These are phyloP conservation scores for Capronia coronata DNA, from an alignment of 2,329 filamentous ascomycete species.

Conservation along the genomic window DNA sequence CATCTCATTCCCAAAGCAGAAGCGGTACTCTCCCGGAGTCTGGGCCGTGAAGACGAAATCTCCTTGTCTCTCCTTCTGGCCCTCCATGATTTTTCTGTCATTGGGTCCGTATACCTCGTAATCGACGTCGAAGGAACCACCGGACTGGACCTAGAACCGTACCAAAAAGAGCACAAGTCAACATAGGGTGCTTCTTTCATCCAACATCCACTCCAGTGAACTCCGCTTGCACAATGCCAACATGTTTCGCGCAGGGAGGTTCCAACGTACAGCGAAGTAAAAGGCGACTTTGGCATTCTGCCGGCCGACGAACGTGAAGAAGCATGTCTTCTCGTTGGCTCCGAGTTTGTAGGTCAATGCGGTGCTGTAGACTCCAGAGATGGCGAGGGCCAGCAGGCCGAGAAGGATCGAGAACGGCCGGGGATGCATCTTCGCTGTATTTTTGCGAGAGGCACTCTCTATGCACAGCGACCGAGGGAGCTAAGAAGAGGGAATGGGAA, in stretches of 20 bases:
- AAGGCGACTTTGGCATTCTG: slow-evolving; percentile 87
- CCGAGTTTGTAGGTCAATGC: slow-evolving; percentile 88
- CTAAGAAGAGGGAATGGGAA: background rate
- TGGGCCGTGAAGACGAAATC: slow-evolving; percentile 97
- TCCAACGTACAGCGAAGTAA: slow-evolving; percentile 93
- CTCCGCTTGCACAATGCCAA: no score
- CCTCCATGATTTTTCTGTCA: slow-evolving; percentile 74
- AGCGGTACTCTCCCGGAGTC: slow-evolving; percentile 79
- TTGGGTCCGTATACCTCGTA: slow-evolving; percentile 79
- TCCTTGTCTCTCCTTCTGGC: slow-evolving; percentile 85
- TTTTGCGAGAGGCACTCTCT: no score
- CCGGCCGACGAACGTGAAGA: slow-evolving; percentile 74
- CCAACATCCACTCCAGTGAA: no score
- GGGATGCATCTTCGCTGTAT: slow-evolving; percentile 47
- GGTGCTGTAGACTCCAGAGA: slow-evolving; percentile 70
- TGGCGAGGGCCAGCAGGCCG: slow-evolving; percentile 64
- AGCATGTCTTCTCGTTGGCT: slow-evolving; percentile 92
- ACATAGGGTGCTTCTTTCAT: no score
- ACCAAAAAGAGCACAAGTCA: background rate
- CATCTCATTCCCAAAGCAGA: slow-evolving; percentile 99
- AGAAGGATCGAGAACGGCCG: slow-evolving; percentile 53
- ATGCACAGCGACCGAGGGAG: no score
- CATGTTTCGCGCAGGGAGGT: no score
- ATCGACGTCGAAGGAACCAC: slow-evolving; percentile 94
- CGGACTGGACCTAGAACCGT: slow-evolving; percentile 75